Base-by-base conservation (phyloP, 257 asterid genomes). In the Salvia rosmarinus region DNA sequence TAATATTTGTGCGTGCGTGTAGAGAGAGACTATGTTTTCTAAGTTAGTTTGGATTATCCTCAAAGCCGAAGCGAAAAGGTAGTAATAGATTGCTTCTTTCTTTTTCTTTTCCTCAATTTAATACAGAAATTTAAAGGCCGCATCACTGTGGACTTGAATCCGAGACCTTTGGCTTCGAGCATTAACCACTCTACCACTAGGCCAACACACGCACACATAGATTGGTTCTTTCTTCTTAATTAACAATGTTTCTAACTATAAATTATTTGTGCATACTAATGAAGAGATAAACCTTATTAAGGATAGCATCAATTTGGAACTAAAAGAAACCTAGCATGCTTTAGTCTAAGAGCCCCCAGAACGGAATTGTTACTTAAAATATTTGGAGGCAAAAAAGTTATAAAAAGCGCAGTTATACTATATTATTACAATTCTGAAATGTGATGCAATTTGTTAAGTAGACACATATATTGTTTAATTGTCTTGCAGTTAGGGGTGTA, bases 51-150 rank as follows among this genome's bases (percentile, higher is more conserved):
- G 42, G 0, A 16, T 71, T 39, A 57, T 56, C 65, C 63, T 47
- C 6, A 67, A 72, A 35, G 75, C 69, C 64, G 54, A 51, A 25
- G 57, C 43, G 16, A 39, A 44, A 77, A 11, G 58, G 59, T 52
- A 40, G 66, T n/a, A 35, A 28, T 16, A 47, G 40, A 54, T 40
- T 55, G 4, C 19, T 67, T 14, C 54, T 57, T 56, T 46, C 39
- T 46, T 12, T 10, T 20, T 55, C n/a, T n/a, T n/a, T n/a, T n/a
- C n/a, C n/a, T n/a, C n/a, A n/a, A n/a, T n/a, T n/a, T n/a, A n/a
- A n/a, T n/a, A n/a, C n/a, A n/a, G n/a, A n/a, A n/a, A n/a, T n/a
- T n/a, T n/a, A n/a, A n/a, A n/a, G n/a, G n/a, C n/a, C n/a, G n/a
- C n/a, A n/a, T n/a, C n/a, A n/a, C n/a, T n/a, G n/a, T n/a, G n/a